Evolutionary conservation across 495 filamentous ascomycete species (phyloP).

Genomic region (Neurospora sp.): DNA sequence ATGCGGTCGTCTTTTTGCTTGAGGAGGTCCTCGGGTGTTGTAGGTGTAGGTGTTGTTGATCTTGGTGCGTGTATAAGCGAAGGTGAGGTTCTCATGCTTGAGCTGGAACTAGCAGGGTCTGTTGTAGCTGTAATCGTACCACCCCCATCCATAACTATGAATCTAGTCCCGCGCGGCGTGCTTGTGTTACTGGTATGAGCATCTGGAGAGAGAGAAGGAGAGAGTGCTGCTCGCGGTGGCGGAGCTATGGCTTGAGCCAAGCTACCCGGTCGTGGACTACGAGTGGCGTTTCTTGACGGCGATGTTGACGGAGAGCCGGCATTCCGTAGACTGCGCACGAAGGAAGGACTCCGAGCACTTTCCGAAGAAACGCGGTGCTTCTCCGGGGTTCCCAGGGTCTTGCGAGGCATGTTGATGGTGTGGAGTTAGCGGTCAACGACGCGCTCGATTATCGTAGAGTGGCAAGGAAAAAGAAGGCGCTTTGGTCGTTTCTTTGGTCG

Average conservation of each 20-base stretch:
- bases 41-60: neutral
- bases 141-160: neutral
- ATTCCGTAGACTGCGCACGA: neutral
- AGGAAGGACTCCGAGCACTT: neutral
- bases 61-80: neutral
- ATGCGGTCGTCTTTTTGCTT: conserved; percentile 34
- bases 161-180: neutral
- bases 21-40: conserved; percentile 17
- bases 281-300: neutral
- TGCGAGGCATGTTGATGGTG: neutral
- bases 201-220: neutral
- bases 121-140: neutral
- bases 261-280: neutral
- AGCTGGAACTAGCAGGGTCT: neutral
- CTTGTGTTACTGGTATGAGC: neutral
- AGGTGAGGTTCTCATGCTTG: neutral
- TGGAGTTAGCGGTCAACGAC: neutral
- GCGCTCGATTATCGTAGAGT: neutral
- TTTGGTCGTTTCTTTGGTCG: neutral
- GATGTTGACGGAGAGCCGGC: neutral
- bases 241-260: neutral
- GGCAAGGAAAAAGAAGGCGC: neutral
- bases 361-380: neutral
- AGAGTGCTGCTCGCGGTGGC: neutral
- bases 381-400: neutral